A percentile compares a stretch with the other conserved stretches of the same genome.
Conservation (phyloP, 2,329 filamentous ascomycete species). For the Juglanconis sp. region DNA sequence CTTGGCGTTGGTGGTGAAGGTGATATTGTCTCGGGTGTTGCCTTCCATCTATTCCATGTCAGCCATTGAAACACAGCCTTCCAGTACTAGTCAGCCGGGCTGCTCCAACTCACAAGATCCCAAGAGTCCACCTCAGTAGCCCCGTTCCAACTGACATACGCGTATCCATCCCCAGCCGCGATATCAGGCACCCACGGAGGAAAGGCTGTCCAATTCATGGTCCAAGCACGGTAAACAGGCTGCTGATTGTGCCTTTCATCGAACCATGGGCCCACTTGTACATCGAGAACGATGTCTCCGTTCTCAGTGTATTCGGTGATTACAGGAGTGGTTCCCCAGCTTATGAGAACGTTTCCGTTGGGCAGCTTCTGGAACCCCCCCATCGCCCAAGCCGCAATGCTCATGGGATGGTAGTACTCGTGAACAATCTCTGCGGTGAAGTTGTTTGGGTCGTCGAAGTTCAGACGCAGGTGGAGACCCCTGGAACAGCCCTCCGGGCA, state of each 20-base stretch:
- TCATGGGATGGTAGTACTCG: slow-evolving; percentile 33
- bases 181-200: slow-evolving; percentile 23
- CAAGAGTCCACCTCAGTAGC: slow-evolving; percentile 28
- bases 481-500: slow-evolving; percentile 14
- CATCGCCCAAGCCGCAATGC: slow-evolving; percentile 17
- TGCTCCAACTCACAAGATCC: slow-evolving; percentile 11
- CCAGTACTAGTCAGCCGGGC: not conserved
- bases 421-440: slow-evolving; percentile 41
- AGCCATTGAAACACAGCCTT: not conserved
- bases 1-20: slow-evolving; percentile 14
- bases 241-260: slow-evolving; percentile 8
- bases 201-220: slow-evolving; percentile 24
- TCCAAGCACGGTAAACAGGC: slow-evolving; percentile 22
- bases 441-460: slow-evolving; percentile 27
- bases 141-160: slow-evolving; percentile 32
- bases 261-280: slow-evolving; percentile 33
- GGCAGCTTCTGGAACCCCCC: slow-evolving; percentile 15
- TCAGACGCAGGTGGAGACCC: slow-evolving; percentile 31
- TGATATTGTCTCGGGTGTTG: slow-evolving; percentile 8
- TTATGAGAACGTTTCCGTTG: slow-evolving; percentile 37
- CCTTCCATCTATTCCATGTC: slow-evolving; percentile 13
- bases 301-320: slow-evolving; percentile 42
- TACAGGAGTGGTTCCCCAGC: slow-evolving; percentile 44
- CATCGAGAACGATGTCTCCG: slow-evolving; percentile 38
- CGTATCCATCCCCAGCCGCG: slow-evolving; percentile 15